A percentile compares a stretch with the other conserved stretches of the same genome.
Conservation (phyloP, 805 yeast genomes). For the Pichia californica region DNA sequence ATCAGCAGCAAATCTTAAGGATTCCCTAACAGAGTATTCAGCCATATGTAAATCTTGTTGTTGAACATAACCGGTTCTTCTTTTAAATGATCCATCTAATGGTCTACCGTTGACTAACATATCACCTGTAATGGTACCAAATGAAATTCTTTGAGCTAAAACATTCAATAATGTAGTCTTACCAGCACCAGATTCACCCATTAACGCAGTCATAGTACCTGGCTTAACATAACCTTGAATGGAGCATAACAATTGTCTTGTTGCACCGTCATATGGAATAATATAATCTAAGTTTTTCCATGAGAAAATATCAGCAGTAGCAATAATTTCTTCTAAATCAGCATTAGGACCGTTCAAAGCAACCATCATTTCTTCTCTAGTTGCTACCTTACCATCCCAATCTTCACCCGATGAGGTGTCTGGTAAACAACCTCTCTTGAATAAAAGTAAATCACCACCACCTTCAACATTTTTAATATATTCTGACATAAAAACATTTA, state of each 20-base stretch:
- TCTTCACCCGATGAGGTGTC: slow-evolving; percentile 27
- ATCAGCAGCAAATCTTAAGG: slow-evolving; percentile 40
- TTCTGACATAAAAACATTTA: slow-evolving; percentile 28
- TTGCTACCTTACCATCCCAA: slow-evolving; percentile 35
- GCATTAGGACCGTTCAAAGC: slow-evolving; percentile 25
- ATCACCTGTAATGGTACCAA: slow-evolving; percentile 54
- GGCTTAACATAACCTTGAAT: slow-evolving; percentile 43
- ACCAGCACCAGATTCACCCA: slow-evolving; percentile 67
- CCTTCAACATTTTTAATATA: slow-evolving; percentile 22
- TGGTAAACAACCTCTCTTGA: slow-evolving; percentile 23
- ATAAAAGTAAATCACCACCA: slow-evolving; percentile 29
- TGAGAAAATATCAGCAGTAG: slow-evolving; percentile 44
- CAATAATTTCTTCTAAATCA: slow-evolving; percentile 22
- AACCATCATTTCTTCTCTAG: slow-evolving; percentile 21
- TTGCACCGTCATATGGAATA: slow-evolving; percentile 41
- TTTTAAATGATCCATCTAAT: slow-evolving; percentile 41
- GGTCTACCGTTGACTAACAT: slow-evolving; percentile 49
- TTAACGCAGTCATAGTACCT: slow-evolving; percentile 52
- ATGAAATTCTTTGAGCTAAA: slow-evolving; percentile 43
- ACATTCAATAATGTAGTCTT: slow-evolving; percentile 53
- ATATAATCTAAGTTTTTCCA: slow-evolving; percentile 60
- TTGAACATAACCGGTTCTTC: slow-evolving; percentile 53
- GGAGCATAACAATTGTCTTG: slow-evolving; percentile 37
- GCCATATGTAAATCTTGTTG: slow-evolving; percentile 49
- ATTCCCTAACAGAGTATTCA: slow-evolving; percentile 45